These are phyloP conservation scores for Lachnellula suecica DNA, from an alignment of 2,329 filamentous ascomycete genomes.

Conservation along the genomic window DNA sequence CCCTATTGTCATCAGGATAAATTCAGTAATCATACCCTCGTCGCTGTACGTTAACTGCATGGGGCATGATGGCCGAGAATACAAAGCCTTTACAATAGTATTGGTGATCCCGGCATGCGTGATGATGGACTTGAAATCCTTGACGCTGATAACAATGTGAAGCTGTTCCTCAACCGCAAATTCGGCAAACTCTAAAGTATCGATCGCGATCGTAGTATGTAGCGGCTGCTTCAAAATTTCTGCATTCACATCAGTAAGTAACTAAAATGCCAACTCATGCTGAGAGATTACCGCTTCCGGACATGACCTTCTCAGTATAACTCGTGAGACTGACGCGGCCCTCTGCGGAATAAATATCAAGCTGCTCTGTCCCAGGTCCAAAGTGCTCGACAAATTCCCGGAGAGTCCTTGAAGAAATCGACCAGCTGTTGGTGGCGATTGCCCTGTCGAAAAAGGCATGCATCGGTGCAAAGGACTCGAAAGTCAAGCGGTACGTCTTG, in stretches of 20 bases:
- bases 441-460: slow-evolving; percentile 73
- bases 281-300: slow-evolving; percentile 54
- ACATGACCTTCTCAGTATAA: slow-evolving; percentile 76
- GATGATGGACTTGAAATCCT: slow-evolving; percentile 79
- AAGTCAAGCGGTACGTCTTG: slow-evolving; percentile 74
- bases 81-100: slow-evolving; percentile 64
- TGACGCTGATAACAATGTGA: slow-evolving; percentile 79
- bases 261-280: neutral
- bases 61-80: slow-evolving; percentile 69
- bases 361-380: slow-evolving; percentile 75
- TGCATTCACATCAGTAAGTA: slow-evolving; percentile 32
- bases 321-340: slow-evolving; percentile 73
- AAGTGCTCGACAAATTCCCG: slow-evolving; percentile 80
- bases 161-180: slow-evolving; percentile 73
- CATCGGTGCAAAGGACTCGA: slow-evolving; percentile 71
- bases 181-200: slow-evolving; percentile 73
- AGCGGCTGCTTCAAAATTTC: slow-evolving; percentile 78
- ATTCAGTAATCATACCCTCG: slow-evolving; percentile 70
- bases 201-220: slow-evolving; percentile 75
- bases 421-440: slow-evolving; percentile 68
- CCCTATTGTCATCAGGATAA: slow-evolving; percentile 80
- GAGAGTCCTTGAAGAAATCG: slow-evolving; percentile 67
- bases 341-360: slow-evolving; percentile 74
- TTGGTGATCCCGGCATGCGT: slow-evolving; percentile 70
- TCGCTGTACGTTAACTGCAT: slow-evolving; percentile 71